These are phyloP conservation scores for Fusarium aywerte DNA, from an alignment of 2,329 filamentous ascomycete species.

Conservation along the genomic window DNA sequence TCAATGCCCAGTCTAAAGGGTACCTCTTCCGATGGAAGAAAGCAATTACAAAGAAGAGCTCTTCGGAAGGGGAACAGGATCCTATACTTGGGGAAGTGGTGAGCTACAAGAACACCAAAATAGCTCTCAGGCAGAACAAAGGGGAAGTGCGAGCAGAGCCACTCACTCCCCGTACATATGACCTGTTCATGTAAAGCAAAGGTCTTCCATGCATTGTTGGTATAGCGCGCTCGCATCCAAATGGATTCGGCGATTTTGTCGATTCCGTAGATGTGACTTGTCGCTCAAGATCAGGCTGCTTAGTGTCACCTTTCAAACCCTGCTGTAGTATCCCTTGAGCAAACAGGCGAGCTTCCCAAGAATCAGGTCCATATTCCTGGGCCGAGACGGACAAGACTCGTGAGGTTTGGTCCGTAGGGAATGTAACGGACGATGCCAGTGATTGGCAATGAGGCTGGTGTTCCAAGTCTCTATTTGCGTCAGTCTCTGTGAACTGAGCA, in stretches of 20 bases:
- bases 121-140: conserved; percentile 23
- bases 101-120: background rate
- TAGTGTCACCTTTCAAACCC: conserved; percentile 23
- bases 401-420: conserved; percentile 32
- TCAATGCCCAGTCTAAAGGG: conserved; percentile 4
- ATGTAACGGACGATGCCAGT: conserved; percentile 27
- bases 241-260: background rate
- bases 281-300: conserved; percentile 17
- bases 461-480: conserved; percentile 12
- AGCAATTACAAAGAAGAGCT: conserved; percentile 31
- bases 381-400: conserved; percentile 36
- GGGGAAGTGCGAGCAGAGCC: background rate
- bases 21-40: conserved; percentile 21
- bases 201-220: conserved; percentile 14
- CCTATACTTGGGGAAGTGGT: conserved; percentile 5
- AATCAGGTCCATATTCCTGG: conserved; percentile 34
- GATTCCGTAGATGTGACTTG: conserved; percentile 10
- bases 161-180: conserved; percentile 7
- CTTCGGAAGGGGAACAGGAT: conserved; percentile 8
- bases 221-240: conserved; percentile 28
- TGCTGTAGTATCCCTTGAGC: conserved; percentile 13
- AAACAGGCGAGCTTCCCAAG: conserved; percentile 20
- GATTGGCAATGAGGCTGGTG: conserved; percentile 30
- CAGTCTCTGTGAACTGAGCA: conserved; percentile 2
- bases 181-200: conserved; percentile 10